Conservation (phyloP, 495 filamentous ascomycete genomes). For the Lepidopterella palustris region DNA sequence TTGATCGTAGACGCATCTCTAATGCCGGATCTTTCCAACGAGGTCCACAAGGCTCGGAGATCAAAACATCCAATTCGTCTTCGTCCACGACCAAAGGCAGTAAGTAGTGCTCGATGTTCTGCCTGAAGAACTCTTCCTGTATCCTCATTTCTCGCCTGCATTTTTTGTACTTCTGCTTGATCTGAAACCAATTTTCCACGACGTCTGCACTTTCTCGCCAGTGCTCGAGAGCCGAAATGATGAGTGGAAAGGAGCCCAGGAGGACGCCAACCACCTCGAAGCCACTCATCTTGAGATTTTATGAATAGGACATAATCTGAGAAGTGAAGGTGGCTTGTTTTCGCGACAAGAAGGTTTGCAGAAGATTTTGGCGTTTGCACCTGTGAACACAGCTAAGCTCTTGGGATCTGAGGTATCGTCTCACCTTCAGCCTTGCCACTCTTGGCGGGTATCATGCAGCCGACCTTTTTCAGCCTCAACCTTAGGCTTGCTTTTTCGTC, state of each 20-base stretch:
- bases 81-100: slow-evolving; percentile 31
- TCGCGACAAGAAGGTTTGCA: no score
- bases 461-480: no score
- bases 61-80: slow-evolving; percentile 14
- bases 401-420: no score
- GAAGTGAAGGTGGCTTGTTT: background rate
- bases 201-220: slow-evolving; percentile 18
- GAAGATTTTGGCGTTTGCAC: no score
- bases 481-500: no score
- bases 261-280: slow-evolving; percentile 18
- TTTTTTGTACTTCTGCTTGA: slow-evolving; percentile 15
- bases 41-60: slow-evolving; percentile 10
- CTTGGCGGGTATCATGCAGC: no score
- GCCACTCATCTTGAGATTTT: slow-evolving; percentile 15
- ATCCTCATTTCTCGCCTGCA: slow-evolving; percentile 26
- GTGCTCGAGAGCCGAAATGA: slow-evolving; percentile 15
- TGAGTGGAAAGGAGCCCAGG: slow-evolving; percentile 19
- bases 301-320: background rate
- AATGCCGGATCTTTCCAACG: slow-evolving; percentile 15
- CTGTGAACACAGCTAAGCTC: no score
- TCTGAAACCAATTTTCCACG: slow-evolving; percentile 11
- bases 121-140: slow-evolving; percentile 28
- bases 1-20: slow-evolving; percentile 10
- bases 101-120: slow-evolving; percentile 29
- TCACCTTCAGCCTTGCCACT: no score